Evolutionary conservation across 495 filamentous ascomycete genomes (phyloP), one percentile per base, ranked within the genome.

Genomic region (Lichenothelia convexa): DNA sequence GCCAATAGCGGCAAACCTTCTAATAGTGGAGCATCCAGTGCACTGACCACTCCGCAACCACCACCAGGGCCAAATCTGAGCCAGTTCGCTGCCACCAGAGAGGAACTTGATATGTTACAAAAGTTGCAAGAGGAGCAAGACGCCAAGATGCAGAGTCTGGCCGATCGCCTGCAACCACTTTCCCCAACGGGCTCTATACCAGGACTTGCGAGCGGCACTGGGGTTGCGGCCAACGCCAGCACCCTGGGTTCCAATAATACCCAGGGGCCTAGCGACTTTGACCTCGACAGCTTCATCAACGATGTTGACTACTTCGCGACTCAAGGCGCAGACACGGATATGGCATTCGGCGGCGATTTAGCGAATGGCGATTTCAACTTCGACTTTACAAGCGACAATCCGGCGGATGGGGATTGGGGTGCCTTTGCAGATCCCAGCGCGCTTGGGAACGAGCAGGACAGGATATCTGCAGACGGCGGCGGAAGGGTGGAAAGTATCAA

Each of bases 171-270:
- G 17, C 73, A 78, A 21, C 83, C 85, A 1, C 60, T 91, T 20
- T 81, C 74, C 47, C 84, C 83, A 0, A 79, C 68, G 4, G 83
- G 83, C 9, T 63, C 64, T 13, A 89, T 93, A 34, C 82, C 83
- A 1, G 83, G 81, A 7, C 51, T 91, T 2, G 62, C 62, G 20
- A 60, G 64, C 11, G 63, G 60, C 18, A 38, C 43, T 6, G 50
- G 50, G 16, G n/a, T n/a, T n/a, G n/a, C n/a, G n/a, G n/a, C n/a
- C n/a, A n/a, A n/a, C n/a, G n/a, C n/a, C n/a, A n/a, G n/a, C n/a
- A n/a, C n/a, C n/a, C n/a, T n/a, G n/a, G n/a, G n/a, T n/a, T n/a
- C n/a, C n/a, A n/a, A n/a, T n/a, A n/a, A n/a, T n/a, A n/a, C n/a
- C n/a, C n/a, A n/a, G n/a, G 47, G 47, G 15, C 49, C 52, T 4